Evolutionary conservation across 495 filamentous ascomycete species (phyloP), one percentile per base, ranked within the genome.

Genomic region (Aspergillus heteromorphus): DNA sequence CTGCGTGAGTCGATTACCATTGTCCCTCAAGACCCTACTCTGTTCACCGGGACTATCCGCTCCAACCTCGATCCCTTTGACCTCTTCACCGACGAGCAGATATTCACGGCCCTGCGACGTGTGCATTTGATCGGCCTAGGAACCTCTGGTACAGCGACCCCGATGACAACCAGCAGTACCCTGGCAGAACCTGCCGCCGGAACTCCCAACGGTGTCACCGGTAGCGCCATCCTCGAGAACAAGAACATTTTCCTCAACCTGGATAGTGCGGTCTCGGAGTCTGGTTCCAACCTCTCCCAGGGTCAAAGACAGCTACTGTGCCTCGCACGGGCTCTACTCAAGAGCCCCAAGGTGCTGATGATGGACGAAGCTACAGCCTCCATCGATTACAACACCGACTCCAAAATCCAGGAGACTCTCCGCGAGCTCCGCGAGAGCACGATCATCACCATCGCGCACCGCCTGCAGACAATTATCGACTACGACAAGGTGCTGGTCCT

Each of bases 341-440:
- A 92, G 74, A 82, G 81, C 27, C 93, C 95, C 0, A 88, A 86
- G 40, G 93, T 99, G 16, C 75, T 99, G 4, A 86, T 99, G 66
- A 97, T 99, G 93, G 95, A 99, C 70, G 95, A 99, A 76, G 95
- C 95, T 16, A 99, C 95, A 20, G 95, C 93, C 0, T 95, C 90
- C 1, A 97, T 99, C 65, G 95, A 99, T 76, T 97, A 97, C 71
- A 85, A 84, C 30, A 99, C 93, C 14, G 95, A 99, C 63, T 74
- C 83, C 55, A 96, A 96, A 70, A 97, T 99, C 65, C 95, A 99
- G 68, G 88, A 88, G 52, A 97, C 95, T 0, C 87, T 99, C 53
- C 86, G 89, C 34, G 89, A 96, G 66, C 77, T 97, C 36, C 75
- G 73, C 53, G 85, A 86, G 40, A 91, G 86, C 71, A 99, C 95